A percentile compares a stretch with the other conserved stretches of the same genome.
phyloP scores from a whole-genome alignment of 495 filamentous ascomycete species.

The Aspergillus homomorphus region DNA sequence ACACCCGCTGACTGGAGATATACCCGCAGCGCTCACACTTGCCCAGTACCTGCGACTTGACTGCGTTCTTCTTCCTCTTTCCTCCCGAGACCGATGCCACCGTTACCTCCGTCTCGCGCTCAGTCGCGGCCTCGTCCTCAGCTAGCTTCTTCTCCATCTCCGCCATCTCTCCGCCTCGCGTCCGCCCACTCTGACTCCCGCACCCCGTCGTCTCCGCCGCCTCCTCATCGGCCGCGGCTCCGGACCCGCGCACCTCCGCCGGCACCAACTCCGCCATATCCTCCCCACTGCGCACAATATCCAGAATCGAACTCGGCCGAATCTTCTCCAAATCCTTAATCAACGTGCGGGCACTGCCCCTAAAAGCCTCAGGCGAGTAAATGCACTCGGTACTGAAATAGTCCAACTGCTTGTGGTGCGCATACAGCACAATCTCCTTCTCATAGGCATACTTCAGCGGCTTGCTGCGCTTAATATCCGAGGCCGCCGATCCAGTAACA shows the following conservation, averaged over 20 bases:
- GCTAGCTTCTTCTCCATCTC: conserved; percentile 79
- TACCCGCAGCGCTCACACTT: conserved; percentile 89
- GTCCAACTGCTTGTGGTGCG: conserved; percentile 91
- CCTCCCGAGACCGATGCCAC: conserved; percentile 26
- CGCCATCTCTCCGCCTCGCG: conserved; percentile 83
- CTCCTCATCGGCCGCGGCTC: conserved; percentile 55
- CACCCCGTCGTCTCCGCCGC: conserved; percentile 66
- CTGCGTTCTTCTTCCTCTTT: conserved; percentile 19
- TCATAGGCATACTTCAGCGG: conserved; percentile 98
- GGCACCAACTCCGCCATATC: conserved; percentile 92
- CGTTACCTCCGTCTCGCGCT: conserved; percentile 70
- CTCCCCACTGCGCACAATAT: conserved; percentile 91
- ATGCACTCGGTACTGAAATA: conserved; percentile 99
- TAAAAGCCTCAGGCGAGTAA: conserved; percentile 97
- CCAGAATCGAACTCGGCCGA: conserved; percentile 87
- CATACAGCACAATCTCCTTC: conserved; percentile 97
- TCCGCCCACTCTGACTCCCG: conserved; percentile 67
- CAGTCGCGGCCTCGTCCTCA: conserved; percentile 61
- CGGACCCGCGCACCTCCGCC: conserved; percentile 39
- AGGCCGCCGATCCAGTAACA: conserved; percentile 69
- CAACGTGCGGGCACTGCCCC: conserved; percentile 82
- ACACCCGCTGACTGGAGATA: conserved; percentile 90
- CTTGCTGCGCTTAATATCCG: conserved; percentile 87
- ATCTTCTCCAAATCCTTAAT: conserved; percentile 96
- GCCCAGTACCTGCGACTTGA: conserved; percentile 69